These are phyloP conservation scores for Fusarium nodosum DNA, from an alignment of 2,329 filamentous ascomycete genomes.

Conservation along the genomic window DNA sequence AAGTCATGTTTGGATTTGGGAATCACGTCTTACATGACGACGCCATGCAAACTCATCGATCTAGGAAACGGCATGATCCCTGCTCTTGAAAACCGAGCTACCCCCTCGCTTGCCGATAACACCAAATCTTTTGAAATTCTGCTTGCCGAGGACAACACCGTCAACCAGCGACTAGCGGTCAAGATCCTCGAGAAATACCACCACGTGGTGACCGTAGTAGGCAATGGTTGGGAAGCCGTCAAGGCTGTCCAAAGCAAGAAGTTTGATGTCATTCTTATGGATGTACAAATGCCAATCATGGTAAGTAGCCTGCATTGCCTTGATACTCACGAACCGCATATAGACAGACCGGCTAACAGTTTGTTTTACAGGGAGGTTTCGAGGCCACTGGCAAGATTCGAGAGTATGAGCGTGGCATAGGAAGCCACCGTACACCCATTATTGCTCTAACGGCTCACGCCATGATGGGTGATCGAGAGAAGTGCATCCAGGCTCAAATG, in stretches of 20 bases:
- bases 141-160: constrained; percentile 95
- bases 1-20: constrained; percentile 95
- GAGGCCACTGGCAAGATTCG: constrained; percentile 97
- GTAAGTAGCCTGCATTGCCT: constrained; percentile 60
- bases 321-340: background rate
- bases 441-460: constrained; percentile 97
- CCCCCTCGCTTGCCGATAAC: constrained; percentile 91
- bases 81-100: constrained; percentile 91
- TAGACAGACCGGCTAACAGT: constrained; percentile 53
- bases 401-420: constrained; percentile 88
- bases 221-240: constrained; percentile 93
- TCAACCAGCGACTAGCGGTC: constrained; percentile 95
- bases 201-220: constrained; percentile 90
- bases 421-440: constrained; percentile 88
- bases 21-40: constrained; percentile 99
- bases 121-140: constrained; percentile 96
- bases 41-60: constrained; percentile 93
- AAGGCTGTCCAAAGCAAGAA: constrained; percentile 92
- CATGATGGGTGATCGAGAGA: constrained; percentile 98
- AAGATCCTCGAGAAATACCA: constrained; percentile 99
- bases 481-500: constrained; percentile 99
- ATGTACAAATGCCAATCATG: constrained; percentile 99
- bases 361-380: constrained; percentile 80
- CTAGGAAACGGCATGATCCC: constrained; percentile 96
- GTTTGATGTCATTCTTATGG: constrained; percentile 98